phyloP scores from a whole-genome alignment of 2,329 filamentous ascomycete species.

The Diaporthe velutina region DNA sequence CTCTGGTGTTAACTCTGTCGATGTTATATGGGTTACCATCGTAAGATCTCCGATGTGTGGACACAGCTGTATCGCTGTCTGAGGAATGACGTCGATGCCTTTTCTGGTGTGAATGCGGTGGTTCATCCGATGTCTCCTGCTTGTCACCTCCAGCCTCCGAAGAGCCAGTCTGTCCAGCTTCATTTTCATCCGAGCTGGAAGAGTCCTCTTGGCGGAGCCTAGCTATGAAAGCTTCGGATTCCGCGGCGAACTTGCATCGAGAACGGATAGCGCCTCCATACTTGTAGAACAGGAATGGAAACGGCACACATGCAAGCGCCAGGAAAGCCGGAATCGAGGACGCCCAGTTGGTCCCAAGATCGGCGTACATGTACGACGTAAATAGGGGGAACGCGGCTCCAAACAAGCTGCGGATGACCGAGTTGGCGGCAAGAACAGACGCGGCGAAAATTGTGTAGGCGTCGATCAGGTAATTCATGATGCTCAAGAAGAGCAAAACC shows the following conservation, averaged over 20 bases:
- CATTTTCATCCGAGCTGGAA: background rate
- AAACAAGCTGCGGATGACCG: slow-evolving; percentile 78
- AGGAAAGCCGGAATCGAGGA: slow-evolving; percentile 81
- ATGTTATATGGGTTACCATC: slow-evolving; percentile 35
- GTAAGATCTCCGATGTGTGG: slow-evolving; percentile 8
- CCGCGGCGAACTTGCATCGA: slow-evolving; percentile 67
- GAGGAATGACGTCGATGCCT: background rate
- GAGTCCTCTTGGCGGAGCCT: background rate
- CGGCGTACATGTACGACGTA: slow-evolving; percentile 69
- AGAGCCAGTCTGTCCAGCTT: background rate
- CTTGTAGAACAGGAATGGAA: slow-evolving; percentile 72
- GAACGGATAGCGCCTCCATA: slow-evolving; percentile 65
- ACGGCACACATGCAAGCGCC: slow-evolving; percentile 66
- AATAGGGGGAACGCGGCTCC: slow-evolving; percentile 82
- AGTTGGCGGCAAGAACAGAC: slow-evolving; percentile 79
- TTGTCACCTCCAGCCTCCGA: background rate
- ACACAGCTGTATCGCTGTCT: background rate
- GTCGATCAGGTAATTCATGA: slow-evolving; percentile 78
- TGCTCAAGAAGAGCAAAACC: slow-evolving; percentile 75
- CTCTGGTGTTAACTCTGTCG: slow-evolving; percentile 35
- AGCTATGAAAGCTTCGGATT: slow-evolving; percentile 44
- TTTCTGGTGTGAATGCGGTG: background rate
- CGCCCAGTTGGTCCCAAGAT: slow-evolving; percentile 82
- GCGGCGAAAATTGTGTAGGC: slow-evolving; percentile 82
- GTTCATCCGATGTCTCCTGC: background rate